Conservation (phyloP, 306 rosid genomes). For the Dalbergia oliveri region DNA sequence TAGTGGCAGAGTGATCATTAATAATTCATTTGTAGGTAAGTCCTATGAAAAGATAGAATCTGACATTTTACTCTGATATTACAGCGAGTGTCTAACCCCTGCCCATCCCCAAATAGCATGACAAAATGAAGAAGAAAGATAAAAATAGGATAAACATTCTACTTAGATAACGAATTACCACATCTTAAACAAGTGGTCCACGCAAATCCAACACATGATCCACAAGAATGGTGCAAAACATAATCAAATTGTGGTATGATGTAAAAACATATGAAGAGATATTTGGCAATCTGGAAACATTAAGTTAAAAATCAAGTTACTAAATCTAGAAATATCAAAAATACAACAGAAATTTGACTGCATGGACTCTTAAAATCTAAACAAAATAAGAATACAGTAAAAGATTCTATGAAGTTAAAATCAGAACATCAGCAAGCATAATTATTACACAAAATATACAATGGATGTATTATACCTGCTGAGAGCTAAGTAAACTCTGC, state of each 20-base stretch:
- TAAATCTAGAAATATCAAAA: slow-evolving; percentile 31
- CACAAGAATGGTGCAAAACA: slow-evolving; percentile 13
- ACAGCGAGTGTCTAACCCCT: slow-evolving; percentile 14
- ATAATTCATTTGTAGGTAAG: background rate
- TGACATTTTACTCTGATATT: slow-evolving; percentile 21
- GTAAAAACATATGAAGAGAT: slow-evolving; percentile 11
- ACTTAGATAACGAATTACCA: slow-evolving; percentile 20
- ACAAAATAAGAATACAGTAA: slow-evolving; percentile 11
- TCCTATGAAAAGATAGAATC: background rate
- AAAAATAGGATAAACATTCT: slow-evolving; percentile 19
- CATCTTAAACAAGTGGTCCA: background rate
- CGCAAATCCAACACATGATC: slow-evolving; percentile 27
- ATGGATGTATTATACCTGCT: slow-evolving; percentile 66
- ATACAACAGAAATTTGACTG: background rate
- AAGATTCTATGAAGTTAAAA: slow-evolving; percentile 17
- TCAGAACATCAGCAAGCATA: slow-evolving; percentile 6
- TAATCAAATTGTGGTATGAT: slow-evolving; percentile 1
- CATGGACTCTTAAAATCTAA: slow-evolving; percentile 33
- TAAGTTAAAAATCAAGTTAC: background rate
- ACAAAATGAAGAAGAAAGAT: background rate
- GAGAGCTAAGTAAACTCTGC: slow-evolving; percentile 66
- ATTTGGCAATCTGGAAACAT: slow-evolving; percentile 3
- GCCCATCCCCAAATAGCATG: background rate
- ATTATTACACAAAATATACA: slow-evolving; percentile 22
- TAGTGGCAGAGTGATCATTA: background rate